Evolutionary conservation across 164 flowering plant species (phyloP), one percentile per base, ranked within the genome.

Genomic region (Sedum album): DNA sequence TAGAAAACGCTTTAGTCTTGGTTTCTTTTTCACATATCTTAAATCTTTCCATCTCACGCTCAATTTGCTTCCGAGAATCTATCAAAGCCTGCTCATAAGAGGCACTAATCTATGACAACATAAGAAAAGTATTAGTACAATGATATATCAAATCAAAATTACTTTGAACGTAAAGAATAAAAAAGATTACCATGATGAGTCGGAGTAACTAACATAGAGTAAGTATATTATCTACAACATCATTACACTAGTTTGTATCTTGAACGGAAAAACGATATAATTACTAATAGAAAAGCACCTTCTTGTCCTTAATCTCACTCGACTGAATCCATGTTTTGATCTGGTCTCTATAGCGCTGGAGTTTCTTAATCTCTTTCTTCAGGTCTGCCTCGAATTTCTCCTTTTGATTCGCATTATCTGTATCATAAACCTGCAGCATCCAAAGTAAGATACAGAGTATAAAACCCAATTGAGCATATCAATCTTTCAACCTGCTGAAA

Each of bases 51-150:
- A 95, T 95, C 82, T 95, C 99, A 61, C 91, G 87, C 77, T 95
- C 99, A 67, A 95, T 95, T 30, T 69, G 85, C 79, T 95, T 95
- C 13, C 99, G 94, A 71, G 99, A 92, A 87, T 95, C 99, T 84
- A 95, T 79, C 79, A 95, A 84, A 78, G 96, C 92, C 91, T 95
- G 99, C 94, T 95, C 99, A 85, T 95, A 95, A 80, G 99, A 88
- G 78, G 97, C 97, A 88, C 97, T 92, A 82, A 92, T 96, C 99
- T 95, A 83, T 79, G 85, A 85, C 89, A 88, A 41, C 46, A 41
- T 2, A 41, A 41, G 46, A 65, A 63, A 64, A 36, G 71, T 57
- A 69, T 36, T 39, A 69, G 31, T 18, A 63, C 55, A 49, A 18
- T 18, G 0, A 20, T 49, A 21, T 1, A 21, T 49, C 21, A 49